These are phyloP conservation scores for Melaleuca alternifolia DNA, from an alignment of 345 rosid genomes.

Conservation along the genomic window DNA sequence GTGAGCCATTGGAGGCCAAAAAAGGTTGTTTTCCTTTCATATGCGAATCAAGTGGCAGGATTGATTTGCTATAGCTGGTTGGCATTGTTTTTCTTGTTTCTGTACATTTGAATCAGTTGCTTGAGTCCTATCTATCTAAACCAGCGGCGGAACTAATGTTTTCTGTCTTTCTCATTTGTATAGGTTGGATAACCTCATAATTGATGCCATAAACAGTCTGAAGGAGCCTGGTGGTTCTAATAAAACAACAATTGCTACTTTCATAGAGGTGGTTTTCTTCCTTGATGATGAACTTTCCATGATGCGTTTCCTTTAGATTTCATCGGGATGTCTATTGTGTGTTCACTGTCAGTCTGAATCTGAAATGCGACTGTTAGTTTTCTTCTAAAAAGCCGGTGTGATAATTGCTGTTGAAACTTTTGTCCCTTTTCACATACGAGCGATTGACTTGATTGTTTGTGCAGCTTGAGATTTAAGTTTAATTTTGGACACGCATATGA, in stretches of 20 bases:
- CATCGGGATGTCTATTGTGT: neutral
- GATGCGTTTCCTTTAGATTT: neutral
- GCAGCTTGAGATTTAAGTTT: neutral
- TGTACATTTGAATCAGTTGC: neutral
- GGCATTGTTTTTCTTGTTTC: neutral
- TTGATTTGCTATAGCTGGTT: neutral
- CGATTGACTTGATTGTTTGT: neutral
- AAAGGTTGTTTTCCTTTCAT: neutral
- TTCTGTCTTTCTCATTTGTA: slow-evolving; percentile 1
- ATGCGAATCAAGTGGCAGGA: neutral
- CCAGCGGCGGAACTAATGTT: neutral
- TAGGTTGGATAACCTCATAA: slow-evolving; percentile 84
- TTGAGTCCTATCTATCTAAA: neutral
- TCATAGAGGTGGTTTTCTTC: slow-evolving; percentile 61
- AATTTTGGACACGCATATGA: neutral
- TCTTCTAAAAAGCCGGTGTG: neutral
- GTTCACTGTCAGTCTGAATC: neutral
- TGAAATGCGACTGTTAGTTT: neutral
- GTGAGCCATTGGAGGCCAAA: neutral
- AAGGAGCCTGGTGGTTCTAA: slow-evolving; percentile 92
- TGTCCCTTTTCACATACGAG: neutral
- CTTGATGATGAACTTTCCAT: neutral
- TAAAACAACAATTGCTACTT: slow-evolving; percentile 72
- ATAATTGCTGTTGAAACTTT: neutral
- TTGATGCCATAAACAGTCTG: slow-evolving; percentile 80